Base-by-base conservation (phyloP, 768 basidiomycete species). In the Naganishia vishniacii region DNA sequence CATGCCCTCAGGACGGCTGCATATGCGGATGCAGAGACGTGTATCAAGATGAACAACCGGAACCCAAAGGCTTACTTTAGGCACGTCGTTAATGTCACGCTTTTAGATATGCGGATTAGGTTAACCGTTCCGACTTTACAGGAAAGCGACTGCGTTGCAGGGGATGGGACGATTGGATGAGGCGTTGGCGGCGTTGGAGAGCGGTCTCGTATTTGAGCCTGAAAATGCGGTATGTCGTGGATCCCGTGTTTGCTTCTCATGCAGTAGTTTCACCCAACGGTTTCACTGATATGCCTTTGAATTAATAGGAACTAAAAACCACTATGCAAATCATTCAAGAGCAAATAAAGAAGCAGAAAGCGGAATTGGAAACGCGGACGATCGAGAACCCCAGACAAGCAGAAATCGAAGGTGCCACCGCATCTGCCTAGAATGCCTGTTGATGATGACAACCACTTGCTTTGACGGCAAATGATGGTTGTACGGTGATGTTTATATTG, bases 21-120 rank as follows among this genome's bases (percentile, higher is more conserved):
- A 1, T 64, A 71, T 31, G 71, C 76, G 2, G 95, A 99, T 72
- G 92, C 95, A 0, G 92, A 98, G 62, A 85, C 86, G 1, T 91
- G 97, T 72, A 86, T 95, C 44, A 78, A 83, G 67, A 79, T 95
- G 58, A 88, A 91, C 72, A 81, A 86, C 62, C 85, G 85, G 47
- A 98, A 94, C 93, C 84, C 88, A 71, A 99, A 98, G 73, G 95
- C 92, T 0, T 89, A 97, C 77, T 95, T 95, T 81, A 83, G 95
- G 70, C 69, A 49, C 11, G n/a, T 20, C 29, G 11, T 1, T 25
- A 40, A 34, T 15, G n/a, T 20, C 47, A 42, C 23, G 0, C 3
- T 15, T 7, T 18, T 37, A 1, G 1, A 16, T 40, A 28, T 9
- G 13, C 3, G 31, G 48, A 7, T 26, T n/a, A 4, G 29, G 25